These are phyloP conservation scores for Solanum bulbocastanum DNA, from an alignment of 257 asterid genomes.

Conservation along the genomic window DNA sequence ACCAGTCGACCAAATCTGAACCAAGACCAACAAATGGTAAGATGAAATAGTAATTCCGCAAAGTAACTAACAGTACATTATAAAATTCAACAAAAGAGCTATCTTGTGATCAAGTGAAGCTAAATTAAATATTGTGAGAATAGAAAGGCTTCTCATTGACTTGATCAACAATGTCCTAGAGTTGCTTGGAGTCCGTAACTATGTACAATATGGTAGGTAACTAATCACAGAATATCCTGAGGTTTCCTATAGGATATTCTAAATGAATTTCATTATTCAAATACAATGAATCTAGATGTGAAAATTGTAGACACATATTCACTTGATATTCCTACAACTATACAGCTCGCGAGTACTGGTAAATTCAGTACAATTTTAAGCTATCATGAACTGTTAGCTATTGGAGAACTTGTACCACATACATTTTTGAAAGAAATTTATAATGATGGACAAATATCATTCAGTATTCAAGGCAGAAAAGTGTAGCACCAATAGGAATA, in stretches of 20 bases:
- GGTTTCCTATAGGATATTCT: background rate
- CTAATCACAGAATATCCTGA: background rate
- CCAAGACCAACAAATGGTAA: background rate
- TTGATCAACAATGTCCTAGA: background rate
- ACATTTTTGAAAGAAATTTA: background rate
- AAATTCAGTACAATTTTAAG: background rate
- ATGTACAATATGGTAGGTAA: background rate
- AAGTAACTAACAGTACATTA: background rate
- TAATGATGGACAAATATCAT: background rate
- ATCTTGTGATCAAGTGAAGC: background rate
- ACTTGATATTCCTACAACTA: background rate
- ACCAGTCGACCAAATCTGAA: background rate
- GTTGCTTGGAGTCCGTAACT: background rate
- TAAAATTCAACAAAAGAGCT: background rate
- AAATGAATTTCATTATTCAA: no score
- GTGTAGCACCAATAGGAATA: background rate
- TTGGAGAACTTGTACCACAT: background rate
- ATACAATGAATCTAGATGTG: background rate
- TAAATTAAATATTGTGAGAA: background rate
- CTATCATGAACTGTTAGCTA: background rate
- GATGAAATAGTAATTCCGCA: background rate
- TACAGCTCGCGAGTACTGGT: background rate
- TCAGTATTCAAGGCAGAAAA: background rate
- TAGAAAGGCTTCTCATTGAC: background rate
- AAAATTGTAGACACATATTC: background rate